Conservation (phyloP, 23 red algal species). For the Agarophyton chilense region DNA sequence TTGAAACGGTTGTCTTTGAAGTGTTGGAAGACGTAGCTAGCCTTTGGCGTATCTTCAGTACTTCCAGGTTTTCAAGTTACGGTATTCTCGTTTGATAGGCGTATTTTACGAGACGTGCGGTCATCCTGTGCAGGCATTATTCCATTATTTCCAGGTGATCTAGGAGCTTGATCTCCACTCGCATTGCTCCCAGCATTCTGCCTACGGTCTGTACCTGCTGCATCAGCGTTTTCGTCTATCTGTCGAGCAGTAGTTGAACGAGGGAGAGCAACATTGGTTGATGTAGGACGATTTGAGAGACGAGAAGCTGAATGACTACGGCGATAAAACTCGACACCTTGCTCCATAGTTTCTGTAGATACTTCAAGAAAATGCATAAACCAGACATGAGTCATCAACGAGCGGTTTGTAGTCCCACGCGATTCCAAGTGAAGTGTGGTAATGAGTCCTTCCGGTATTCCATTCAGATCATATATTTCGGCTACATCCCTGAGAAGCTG, state of each 20-base stretch:
- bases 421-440: neutral
- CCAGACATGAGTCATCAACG: no score
- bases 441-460: neutral
- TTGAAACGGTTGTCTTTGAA: no score
- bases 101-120: neutral
- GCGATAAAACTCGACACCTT: neutral
- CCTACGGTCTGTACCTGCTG: no score
- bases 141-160: no score
- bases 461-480: neutral
- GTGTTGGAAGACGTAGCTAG: conserved; percentile 42
- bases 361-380: no score
- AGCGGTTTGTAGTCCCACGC: neutral
- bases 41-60: conserved; percentile 13
- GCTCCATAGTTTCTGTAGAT: neutral
- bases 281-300: no score
- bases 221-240: no score
- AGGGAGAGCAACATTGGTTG: neutral
- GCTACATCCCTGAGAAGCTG: neutral
- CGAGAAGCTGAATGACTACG: neutral
- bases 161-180: no score
- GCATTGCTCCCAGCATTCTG: no score
- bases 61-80: neutral
- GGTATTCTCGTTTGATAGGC: neutral
- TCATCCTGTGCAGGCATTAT: no score
- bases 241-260: neutral